Evolutionary conservation across 805 yeast species (phyloP).

Genomic region (Candida cerambycidarum): DNA sequence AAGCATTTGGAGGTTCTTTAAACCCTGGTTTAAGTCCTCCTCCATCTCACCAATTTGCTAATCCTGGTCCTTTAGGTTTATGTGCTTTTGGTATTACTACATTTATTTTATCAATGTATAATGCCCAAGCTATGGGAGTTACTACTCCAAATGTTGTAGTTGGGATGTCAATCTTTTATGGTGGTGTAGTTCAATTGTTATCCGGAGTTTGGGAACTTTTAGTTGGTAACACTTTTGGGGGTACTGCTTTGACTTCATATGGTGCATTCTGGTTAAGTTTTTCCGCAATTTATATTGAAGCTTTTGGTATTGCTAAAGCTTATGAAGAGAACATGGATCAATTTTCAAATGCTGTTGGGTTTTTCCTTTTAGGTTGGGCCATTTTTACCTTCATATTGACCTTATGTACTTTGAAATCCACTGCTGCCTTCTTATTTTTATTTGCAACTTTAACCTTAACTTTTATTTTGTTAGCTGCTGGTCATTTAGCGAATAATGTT

Average conservation of each 20-base stretch:
- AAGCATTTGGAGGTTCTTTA: slow-evolving; percentile 40
- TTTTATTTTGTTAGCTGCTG: slow-evolving; percentile 36
- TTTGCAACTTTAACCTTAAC: slow-evolving; percentile 33
- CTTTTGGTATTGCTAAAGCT: slow-evolving; percentile 34
- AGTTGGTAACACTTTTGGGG: slow-evolving; percentile 67
- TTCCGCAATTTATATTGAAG: slow-evolving; percentile 29
- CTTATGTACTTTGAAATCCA: slow-evolving; percentile 37
- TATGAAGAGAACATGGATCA: slow-evolving; percentile 28
- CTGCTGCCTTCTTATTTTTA: slow-evolving; percentile 34
- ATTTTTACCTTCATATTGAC: slow-evolving; percentile 39
- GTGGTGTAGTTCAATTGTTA: slow-evolving; percentile 58
- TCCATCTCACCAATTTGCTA: slow-evolving; percentile 61
- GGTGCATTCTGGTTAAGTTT: slow-evolving; percentile 40
- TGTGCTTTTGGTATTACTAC: slow-evolving; percentile 65
- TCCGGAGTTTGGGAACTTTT: slow-evolving; percentile 73
- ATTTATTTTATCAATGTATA: slow-evolving; percentile 56
- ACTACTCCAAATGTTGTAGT: slow-evolving; percentile 53
- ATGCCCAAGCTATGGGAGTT: slow-evolving; percentile 58
- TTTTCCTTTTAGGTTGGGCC: slow-evolving; percentile 41
- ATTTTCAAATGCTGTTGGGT: slow-evolving; percentile 32
- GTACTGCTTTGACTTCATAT: slow-evolving; percentile 60
- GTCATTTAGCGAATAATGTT: slow-evolving; percentile 28
- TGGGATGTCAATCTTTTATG: slow-evolving; percentile 62
- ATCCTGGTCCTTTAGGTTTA: slow-evolving; percentile 69
- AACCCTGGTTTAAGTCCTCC: slow-evolving; percentile 35